These are phyloP conservation scores for Metschnikowia sp. DNA, from an alignment of 805 yeast species.

Conservation along the genomic window DNA sequence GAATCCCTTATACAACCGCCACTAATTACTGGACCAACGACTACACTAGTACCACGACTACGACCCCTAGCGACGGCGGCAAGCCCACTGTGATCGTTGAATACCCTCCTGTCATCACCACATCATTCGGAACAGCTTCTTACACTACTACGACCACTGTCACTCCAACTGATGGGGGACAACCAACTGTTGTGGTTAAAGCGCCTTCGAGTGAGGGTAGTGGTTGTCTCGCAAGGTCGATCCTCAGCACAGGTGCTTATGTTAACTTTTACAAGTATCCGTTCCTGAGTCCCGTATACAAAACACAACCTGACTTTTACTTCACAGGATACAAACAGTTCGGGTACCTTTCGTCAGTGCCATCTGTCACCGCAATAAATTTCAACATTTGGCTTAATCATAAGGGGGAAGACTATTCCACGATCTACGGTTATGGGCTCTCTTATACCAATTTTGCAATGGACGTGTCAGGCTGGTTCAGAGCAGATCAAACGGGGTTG, in stretches of 20 bases:
- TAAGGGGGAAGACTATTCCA: background rate
- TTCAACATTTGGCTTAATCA: background rate
- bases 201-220: too few relatives aligned
- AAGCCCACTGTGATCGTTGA: background rate
- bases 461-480: constrained; percentile 11
- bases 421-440: background rate
- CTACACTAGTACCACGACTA: background rate
- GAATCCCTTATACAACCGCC: background rate
- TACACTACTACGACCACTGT: background rate
- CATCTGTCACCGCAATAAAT: background rate
- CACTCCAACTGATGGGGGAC: background rate
- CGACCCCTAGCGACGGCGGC: background rate
- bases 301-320: constrained; percentile 1
- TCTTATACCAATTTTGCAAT: constrained; percentile 6
- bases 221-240: background rate
- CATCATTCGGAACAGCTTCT: background rate
- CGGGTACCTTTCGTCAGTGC: constrained; percentile 2
- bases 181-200: background rate
- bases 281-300: background rate
- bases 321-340: background rate
- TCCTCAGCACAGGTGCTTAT: background rate
- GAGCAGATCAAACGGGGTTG: constrained; percentile 4
- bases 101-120: background rate
- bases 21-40: background rate
- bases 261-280: constrained; percentile 1